A percentile compares a stretch with the other conserved stretches of the same genome.
Evolutionary conservation across 2,329 filamentous ascomycete species (phyloP).

Genomic region (Stemphylium lycopersici): DNA sequence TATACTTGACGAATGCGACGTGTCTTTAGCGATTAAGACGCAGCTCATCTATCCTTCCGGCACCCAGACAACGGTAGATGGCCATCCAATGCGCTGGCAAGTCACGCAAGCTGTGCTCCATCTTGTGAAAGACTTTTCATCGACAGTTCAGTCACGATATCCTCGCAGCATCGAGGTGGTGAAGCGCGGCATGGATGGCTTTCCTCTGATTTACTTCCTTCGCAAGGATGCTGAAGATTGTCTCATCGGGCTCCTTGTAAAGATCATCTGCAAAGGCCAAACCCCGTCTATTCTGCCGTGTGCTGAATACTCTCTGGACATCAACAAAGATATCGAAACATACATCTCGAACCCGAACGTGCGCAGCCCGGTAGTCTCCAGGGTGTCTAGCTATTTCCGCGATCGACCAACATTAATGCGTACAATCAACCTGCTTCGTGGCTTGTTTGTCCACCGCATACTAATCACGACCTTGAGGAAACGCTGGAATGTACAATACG

Average conservation of each 20-base stretch:
- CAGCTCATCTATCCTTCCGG: constrained; percentile 55
- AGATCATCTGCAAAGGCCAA: constrained; percentile 41
- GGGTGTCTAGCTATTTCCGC: constrained; percentile 38
- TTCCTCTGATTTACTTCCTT: constrained; percentile 65
- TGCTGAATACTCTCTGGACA: constrained; percentile 18
- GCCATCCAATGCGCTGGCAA: constrained; percentile 51
- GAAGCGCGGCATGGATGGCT: constrained; percentile 43
- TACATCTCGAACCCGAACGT: constrained; percentile 44
- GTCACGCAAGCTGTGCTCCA: constrained; percentile 45
- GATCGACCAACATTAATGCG: constrained; percentile 52
- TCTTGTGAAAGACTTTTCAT: constrained; percentile 33
- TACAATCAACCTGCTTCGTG: constrained; percentile 64
- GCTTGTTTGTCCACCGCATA: constrained; percentile 66
- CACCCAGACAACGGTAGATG: constrained; percentile 48
- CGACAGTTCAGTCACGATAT: constrained; percentile 48
- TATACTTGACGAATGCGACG: constrained; percentile 67
- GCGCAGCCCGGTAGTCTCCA: constrained; percentile 12
- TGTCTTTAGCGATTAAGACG: constrained; percentile 51
- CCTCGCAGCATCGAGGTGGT: constrained; percentile 60
- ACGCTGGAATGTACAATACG: constrained; percentile 70
- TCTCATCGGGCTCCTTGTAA: constrained; percentile 37
- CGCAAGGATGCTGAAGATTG: constrained; percentile 45
- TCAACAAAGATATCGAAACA: constrained; percentile 29
- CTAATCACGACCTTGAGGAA: constrained; percentile 66
- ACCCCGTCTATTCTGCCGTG: constrained; percentile 33